Evolutionary conservation across 2,329 filamentous ascomycete species (phyloP), one percentile per base, ranked within the genome.

Genomic region (Didymella pinodella): DNA sequence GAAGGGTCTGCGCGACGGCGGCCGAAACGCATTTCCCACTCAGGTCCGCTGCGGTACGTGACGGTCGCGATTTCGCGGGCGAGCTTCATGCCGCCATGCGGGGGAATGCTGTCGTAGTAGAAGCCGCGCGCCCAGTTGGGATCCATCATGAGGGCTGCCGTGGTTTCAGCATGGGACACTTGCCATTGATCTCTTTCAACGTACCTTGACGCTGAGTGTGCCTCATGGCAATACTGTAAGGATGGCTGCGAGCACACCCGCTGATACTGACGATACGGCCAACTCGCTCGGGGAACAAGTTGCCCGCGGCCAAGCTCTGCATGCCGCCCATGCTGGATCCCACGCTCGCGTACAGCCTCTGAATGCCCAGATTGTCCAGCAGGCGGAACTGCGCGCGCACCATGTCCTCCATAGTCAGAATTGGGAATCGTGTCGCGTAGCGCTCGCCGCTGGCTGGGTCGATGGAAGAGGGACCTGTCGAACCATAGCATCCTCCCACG

Each of bases 301-400:
- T 87, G 3, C 92, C 95, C 0, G 92, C 91, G 7, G 93, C 93
- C 5, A 99, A 84, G 67, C 91, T 95, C 75, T 97, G 94, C 95
- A 99, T 99, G 54, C 95, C 95, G 52, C 95, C 95, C 95, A 99
- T 99, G 77, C 92, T 97, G 6, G 92, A 92, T 14, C 95, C 95
- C 20, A 99, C 94, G 59, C 92, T 96, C 18, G 95, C 95, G 76
- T 96, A 92, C 10, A 99, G 84, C 71, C 87, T 91, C 25, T 86
- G 74, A 45, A 99, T 89, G 6, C 88, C 88, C 28, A 99, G 82
- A 4, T 82, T 78, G 75, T 98, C 93, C 12, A 99, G 84, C 29
- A 99, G 85, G 43, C 91, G 85, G 80, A 98, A 97, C 76, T 99
- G 95, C 5, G 93, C 94, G 54, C 93, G 88, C 29, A 98, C 95